phyloP scores from a whole-genome alignment of 495 filamentous ascomycete genomes.

The Glonium stellatum region DNA sequence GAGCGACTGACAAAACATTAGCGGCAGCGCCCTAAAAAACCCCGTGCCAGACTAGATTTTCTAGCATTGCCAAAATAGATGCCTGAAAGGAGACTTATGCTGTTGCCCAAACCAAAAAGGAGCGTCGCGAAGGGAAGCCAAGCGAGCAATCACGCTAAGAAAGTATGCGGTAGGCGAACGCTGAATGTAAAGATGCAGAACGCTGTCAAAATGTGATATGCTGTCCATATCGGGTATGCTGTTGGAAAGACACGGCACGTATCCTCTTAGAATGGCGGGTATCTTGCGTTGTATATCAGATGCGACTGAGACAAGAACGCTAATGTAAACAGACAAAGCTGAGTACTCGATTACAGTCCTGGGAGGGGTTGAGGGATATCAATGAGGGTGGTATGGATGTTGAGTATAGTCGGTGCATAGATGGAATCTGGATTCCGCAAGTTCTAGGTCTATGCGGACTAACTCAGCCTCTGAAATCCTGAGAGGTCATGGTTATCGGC shows the following conservation, averaged over 20 bases:
- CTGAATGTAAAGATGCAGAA: not conserved
- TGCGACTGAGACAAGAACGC: not conserved
- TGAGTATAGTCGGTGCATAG: not conserved
- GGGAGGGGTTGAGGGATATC: not conserved
- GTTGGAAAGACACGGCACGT: not conserved
- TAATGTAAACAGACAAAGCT: not conserved
- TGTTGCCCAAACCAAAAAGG: not conserved
- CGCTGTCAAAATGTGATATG: constrained; percentile 5
- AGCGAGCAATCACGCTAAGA: not conserved
- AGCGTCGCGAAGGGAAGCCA: not conserved
- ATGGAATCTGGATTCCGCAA: too few species aligned
- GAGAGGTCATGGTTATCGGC: constrained; percentile 3
- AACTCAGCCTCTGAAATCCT: too few species aligned
- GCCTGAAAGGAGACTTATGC: not conserved
- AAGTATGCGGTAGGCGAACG: not conserved
- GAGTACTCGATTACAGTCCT: not conserved
- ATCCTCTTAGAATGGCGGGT: not conserved
- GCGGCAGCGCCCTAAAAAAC: not conserved
- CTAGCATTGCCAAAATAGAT: not conserved
- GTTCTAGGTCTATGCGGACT: too few species aligned
- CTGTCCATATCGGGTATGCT: not conserved
- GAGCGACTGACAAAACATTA: not conserved
- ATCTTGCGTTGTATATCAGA: not conserved
- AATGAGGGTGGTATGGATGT: not conserved
- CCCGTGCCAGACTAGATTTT: not conserved